Evolutionary conservation across 1,139 yeast species (phyloP).

Genomic region (Nematodospora anomalae): DNA sequence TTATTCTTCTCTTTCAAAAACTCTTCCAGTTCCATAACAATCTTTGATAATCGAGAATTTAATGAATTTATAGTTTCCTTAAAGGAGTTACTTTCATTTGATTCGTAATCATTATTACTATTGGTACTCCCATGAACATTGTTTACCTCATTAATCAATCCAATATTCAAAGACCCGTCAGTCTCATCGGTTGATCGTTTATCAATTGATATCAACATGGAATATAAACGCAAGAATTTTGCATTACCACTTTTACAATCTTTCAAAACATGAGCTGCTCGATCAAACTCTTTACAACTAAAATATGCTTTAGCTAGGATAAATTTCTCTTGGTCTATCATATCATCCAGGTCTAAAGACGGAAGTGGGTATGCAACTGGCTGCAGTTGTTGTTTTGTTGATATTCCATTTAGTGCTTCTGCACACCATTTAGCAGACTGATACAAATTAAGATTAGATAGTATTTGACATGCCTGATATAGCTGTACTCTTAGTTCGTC

Average conservation of each 20-base stretch:
- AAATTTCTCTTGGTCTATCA: slow-evolving; percentile 32
- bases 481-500: slow-evolving; percentile 24
- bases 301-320: slow-evolving; percentile 73
- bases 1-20: slow-evolving; percentile 34
- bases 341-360: slow-evolving; percentile 28
- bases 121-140: slow-evolving; percentile 6
- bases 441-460: slow-evolving; percentile 50
- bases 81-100: slow-evolving; percentile 10
- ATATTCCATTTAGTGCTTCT: slow-evolving; percentile 63
- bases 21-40: slow-evolving; percentile 43
- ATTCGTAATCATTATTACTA: slow-evolving; percentile 15
- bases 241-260: slow-evolving; percentile 56
- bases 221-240: slow-evolving; percentile 64
- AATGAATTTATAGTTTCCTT: slow-evolving; percentile 19
- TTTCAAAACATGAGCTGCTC: slow-evolving; percentile 64
- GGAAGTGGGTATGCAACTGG: slow-evolving; percentile 7
- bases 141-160: slow-evolving; percentile 18
- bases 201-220: slow-evolving; percentile 72
- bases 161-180: slow-evolving; percentile 53
- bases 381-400: slow-evolving; percentile 10
- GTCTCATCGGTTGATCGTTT: slow-evolving; percentile 70
- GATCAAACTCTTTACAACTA: slow-evolving; percentile 80
- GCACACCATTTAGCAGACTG: slow-evolving; percentile 82
- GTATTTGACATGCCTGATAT: slow-evolving; percentile 25
- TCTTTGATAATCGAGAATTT: slow-evolving; percentile 37